Evolutionary conservation across 1,284 basidiomycete genomes (phyloP), one percentile per base, ranked within the genome.

Genomic region (Pterulicium gracile): DNA sequence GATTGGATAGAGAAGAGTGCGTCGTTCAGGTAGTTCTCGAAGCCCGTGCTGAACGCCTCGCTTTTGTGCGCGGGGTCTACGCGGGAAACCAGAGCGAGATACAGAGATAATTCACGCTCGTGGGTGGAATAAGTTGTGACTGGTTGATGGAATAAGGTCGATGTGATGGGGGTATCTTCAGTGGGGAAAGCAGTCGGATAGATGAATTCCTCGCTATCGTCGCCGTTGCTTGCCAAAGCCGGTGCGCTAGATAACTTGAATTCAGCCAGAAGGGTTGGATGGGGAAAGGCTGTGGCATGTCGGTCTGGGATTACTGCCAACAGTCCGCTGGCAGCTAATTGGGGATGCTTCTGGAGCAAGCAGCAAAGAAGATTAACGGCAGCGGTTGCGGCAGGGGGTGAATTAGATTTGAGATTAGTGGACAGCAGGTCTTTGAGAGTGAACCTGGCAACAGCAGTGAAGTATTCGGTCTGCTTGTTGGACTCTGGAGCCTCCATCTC

Each of bases 361-460:
- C 86, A 81, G 52, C 83, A 79, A 17, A 94, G 64, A 5, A 96
- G 70, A 52, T 89, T 85, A 34, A 95, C 64, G 2, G 89, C 86
- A 4, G 89, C 79, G 0, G 83, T 80, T 0, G 73, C 71, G 0
- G 88, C 77, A 0, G 78, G 62, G 47, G 79, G 73, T 5, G 75
- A 77, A 39, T 65, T 64, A 1, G 88, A 90, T 12, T 74, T 70
- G 19, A 95, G 64, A 56, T 90, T 92, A 43, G 88, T 76, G 42
- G 89, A 58, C 3, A 96, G 65, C 20, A 96, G 72, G 56, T 96
- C 92, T 57, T 90, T 92, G 17, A 96, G 69, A 2, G 88, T 94
- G 65, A 92, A 96, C 14, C 91, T 78, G 12, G 83, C 88, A 62
- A 85, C 77, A 0, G 88, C 81, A 2, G 83, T 89, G 60, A 89